These are phyloP conservation scores for Thalia dealbata DNA, from an alignment of 176 grass and related monocot genomes.

Conservation along the genomic window DNA sequence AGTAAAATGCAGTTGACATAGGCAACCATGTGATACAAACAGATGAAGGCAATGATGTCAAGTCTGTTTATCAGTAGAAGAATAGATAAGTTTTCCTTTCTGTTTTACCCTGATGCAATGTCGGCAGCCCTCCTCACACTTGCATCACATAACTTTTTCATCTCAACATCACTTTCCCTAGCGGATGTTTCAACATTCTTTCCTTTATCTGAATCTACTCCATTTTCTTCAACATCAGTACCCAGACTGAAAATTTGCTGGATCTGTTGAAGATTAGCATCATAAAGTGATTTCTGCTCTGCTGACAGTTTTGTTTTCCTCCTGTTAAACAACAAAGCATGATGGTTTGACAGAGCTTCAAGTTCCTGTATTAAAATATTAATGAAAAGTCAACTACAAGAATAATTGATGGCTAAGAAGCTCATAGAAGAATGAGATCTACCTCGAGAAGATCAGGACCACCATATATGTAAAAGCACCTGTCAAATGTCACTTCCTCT, in stretches of 20 bases:
- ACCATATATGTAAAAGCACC: constrained; percentile 99
- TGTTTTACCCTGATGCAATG: constrained; percentile 77
- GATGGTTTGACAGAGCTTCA: constrained; percentile 90
- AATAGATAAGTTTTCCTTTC: neutral
- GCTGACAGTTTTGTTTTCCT: constrained; percentile 67
- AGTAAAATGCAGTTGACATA: neutral
- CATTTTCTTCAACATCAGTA: constrained; percentile 57
- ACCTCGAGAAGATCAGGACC: constrained; percentile 97
- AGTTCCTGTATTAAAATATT: constrained; percentile 48
- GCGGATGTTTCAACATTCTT: constrained; percentile 62
- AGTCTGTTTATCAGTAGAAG: neutral
- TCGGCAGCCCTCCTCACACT: constrained; percentile 95
- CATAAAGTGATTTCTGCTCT: constrained; percentile 72
- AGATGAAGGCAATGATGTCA: neutral
- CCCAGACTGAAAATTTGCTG: constrained; percentile 71
- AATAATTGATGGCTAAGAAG: constrained; percentile 6
- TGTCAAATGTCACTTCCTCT: constrained; percentile 91
- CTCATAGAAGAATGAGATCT: constrained; percentile 24
- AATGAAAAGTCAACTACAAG: constrained; percentile 8
- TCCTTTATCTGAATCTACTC: constrained; percentile 61
- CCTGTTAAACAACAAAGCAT: constrained; percentile 82
- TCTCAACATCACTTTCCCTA: constrained; percentile 60
- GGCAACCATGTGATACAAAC: neutral
- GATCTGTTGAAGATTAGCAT: constrained; percentile 73
- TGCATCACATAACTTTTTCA: constrained; percentile 70